phyloP scores from a whole-genome alignment of 768 basidiomycete species.

The Suillus ampliporus region DNA sequence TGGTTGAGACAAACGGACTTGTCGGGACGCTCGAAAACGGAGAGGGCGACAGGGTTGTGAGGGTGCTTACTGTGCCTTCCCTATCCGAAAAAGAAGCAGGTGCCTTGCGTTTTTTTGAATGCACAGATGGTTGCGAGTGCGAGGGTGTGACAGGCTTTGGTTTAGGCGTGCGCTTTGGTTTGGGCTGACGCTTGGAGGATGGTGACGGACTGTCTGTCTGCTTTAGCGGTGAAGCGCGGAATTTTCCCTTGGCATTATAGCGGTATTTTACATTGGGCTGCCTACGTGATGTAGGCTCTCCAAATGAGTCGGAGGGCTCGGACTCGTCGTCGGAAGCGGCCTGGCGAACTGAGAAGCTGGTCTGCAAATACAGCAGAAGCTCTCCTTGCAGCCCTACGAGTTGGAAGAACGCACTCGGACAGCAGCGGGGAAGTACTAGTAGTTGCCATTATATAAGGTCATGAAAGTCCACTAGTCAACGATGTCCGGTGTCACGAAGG shows the following conservation, averaged over 20 bases:
- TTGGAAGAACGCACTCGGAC: constrained; percentile 25
- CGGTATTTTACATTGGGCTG: constrained; percentile 38
- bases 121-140: constrained; percentile 12
- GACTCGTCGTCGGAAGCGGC: constrained; percentile 31
- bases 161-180: constrained; percentile 16
- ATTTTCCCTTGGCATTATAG: constrained; percentile 38
- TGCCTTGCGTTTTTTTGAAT: constrained; percentile 32
- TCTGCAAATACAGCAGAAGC: constrained; percentile 39
- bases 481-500: background rate
- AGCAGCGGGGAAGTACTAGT: constrained; percentile 7
- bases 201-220: constrained; percentile 33
- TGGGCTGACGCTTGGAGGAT: constrained; percentile 19
- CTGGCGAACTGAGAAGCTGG: constrained; percentile 36
- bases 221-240: constrained; percentile 39
- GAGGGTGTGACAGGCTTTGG: constrained; percentile 12
- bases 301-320: constrained; percentile 27
- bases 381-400: constrained; percentile 40
- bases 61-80: constrained; percentile 16
- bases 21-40: constrained; percentile 34
- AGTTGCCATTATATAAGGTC: background rate
- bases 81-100: constrained; percentile 15
- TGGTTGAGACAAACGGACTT: constrained; percentile 18
- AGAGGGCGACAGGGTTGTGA: constrained; percentile 25
- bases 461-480: background rate
- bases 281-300: constrained; percentile 25